These are phyloP conservation scores for Plasmodium gonderi DNA, from an alignment of 169 alveolate genomes.

Conservation along the genomic window DNA sequence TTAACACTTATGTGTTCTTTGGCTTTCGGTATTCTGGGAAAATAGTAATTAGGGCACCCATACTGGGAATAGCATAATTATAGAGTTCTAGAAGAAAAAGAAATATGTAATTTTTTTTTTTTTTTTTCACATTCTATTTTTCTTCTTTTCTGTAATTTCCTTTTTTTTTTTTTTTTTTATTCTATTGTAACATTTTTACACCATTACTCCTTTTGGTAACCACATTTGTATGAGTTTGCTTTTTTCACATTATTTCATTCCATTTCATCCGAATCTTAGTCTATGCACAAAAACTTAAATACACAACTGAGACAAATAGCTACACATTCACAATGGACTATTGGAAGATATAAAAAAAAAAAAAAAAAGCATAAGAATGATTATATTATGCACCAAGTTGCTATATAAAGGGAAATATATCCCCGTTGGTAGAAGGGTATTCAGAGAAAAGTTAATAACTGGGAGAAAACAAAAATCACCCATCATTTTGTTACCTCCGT, in stretches of 20 bases:
- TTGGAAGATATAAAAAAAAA: background rate
- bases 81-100: background rate
- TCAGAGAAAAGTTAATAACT: constrained; percentile 77
- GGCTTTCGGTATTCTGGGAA: background rate
- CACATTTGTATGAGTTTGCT: no score
- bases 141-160: background rate
- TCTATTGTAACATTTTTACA: background rate
- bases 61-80: background rate
- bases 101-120: background rate
- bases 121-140: background rate
- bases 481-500: constrained; percentile 83
- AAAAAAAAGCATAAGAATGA: constrained; percentile 12
- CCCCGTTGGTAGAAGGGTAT: constrained; percentile 83
- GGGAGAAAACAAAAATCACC: constrained; percentile 85
- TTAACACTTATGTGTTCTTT: background rate
- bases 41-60: background rate
- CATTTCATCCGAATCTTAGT: no score
- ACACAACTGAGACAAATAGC: background rate
- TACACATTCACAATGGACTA: background rate
- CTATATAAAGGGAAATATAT: constrained; percentile 79
- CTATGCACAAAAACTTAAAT: no score
- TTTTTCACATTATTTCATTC: no score
- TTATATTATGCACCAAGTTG: constrained; percentile 8
- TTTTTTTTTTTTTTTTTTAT: background rate
- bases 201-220: no score